phyloP scores from a whole-genome alignment of 164 flowering plant genomes.

The Aristolochia contorta region DNA sequence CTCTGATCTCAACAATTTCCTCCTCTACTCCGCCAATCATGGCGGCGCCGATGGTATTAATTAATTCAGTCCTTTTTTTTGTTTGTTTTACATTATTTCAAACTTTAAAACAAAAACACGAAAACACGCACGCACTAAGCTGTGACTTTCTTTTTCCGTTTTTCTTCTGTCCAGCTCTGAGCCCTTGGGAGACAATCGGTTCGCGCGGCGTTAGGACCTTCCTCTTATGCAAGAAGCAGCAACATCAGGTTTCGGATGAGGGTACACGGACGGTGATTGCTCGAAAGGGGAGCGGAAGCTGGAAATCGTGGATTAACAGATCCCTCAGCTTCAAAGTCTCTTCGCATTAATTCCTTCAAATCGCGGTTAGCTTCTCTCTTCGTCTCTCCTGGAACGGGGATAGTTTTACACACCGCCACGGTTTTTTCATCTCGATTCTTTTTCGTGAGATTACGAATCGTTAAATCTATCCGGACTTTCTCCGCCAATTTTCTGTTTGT shows the following conservation, averaged over 20 bases:
- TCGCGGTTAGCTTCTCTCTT: no score
- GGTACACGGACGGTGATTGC: constrained; percentile 5
- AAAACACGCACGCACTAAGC: no score
- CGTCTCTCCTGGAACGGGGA: no score
- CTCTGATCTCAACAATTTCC: constrained; percentile 39
- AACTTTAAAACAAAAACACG: no score
- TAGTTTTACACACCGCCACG: no score
- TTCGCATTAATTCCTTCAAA: constrained; percentile 12
- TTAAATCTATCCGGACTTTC: no score
- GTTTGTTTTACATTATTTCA: neutral
- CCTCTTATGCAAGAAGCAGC: constrained; percentile 47
- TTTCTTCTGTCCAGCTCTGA: constrained; percentile 28
- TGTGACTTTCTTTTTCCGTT: neutral
- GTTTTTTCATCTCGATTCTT: no score
- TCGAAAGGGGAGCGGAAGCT: constrained; percentile 22
- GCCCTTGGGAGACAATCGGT: constrained; percentile 48
- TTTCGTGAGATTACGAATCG: no score
- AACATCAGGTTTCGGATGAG: constrained; percentile 5
- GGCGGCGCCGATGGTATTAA: constrained; percentile 54
- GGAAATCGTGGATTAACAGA: constrained; percentile 42
- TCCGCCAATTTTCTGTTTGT: no score
- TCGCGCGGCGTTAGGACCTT: constrained; percentile 41
- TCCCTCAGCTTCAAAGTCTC: constrained; percentile 26
- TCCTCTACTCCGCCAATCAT: constrained; percentile 48
- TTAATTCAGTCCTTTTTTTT: no score